A percentile compares a stretch with the other conserved stretches of the same genome.
Conservation (phyloP, 306 rosid genomes). For the Vachellia collinsii region DNA sequence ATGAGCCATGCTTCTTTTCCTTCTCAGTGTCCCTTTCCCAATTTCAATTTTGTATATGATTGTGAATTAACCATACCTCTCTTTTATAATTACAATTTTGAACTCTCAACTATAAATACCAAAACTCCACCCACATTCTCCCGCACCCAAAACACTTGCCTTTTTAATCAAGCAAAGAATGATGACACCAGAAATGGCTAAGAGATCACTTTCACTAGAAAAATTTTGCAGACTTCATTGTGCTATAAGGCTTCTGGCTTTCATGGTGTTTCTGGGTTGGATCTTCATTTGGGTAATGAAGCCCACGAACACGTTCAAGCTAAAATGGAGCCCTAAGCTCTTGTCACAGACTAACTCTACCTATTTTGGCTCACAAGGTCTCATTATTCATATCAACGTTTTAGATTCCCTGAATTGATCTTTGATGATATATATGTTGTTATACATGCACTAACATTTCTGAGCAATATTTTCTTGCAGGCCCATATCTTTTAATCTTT, state of each 20-base stretch:
- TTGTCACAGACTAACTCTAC: slow-evolving; percentile 36
- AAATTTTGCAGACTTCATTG: slow-evolving; percentile 13
- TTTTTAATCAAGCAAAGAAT: neutral
- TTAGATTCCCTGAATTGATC: neutral
- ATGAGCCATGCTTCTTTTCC: slow-evolving; percentile 39
- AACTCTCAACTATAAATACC: slow-evolving; percentile 41
- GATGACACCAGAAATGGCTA: slow-evolving; percentile 27
- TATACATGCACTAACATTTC: neutral
- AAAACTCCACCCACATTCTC: neutral
- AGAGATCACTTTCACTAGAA: slow-evolving; percentile 6
- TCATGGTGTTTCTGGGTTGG: slow-evolving; percentile 51
- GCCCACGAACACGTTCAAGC: slow-evolving; percentile 56
- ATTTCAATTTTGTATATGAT: neutral
- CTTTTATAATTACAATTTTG: neutral
- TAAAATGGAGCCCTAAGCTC: slow-evolving; percentile 44
- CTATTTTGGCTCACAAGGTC: slow-evolving; percentile 69
- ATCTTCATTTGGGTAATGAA: slow-evolving; percentile 58
- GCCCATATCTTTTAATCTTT: slow-evolving; percentile 47
- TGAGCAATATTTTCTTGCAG: slow-evolving; percentile 34
- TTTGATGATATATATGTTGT: neutral
- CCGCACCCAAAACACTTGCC: neutral
- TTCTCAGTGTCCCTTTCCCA: neutral
- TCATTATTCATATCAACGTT: neutral
- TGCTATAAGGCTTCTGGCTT: slow-evolving; percentile 44
- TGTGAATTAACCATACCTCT: neutral